phyloP scores from a whole-genome alignment of 2,329 filamentous ascomycete species.

The Coniochaeta hoffmannii region DNA sequence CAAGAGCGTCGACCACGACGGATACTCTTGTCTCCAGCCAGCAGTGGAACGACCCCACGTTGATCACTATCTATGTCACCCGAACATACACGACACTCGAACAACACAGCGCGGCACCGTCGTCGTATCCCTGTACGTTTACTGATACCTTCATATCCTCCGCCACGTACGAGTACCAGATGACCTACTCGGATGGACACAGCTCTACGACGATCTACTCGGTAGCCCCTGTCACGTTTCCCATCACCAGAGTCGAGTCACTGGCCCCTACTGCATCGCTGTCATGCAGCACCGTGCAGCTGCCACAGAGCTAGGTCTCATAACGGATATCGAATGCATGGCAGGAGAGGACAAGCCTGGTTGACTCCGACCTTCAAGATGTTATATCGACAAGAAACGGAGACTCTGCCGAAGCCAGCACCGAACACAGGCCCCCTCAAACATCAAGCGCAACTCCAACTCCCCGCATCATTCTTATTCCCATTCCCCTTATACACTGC shows the following conservation, averaged over 20 bases:
- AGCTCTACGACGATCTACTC: not conserved
- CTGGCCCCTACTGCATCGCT: not conserved
- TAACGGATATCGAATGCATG: too few relatives aligned
- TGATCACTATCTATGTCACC: not conserved
- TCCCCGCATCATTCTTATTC: conserved; percentile 9
- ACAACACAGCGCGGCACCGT: not conserved
- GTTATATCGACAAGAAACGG: not conserved
- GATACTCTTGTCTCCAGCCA: not conserved
- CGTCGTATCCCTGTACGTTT: conserved; percentile 7
- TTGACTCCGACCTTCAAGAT: too few relatives aligned
- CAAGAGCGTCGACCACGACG: not conserved
- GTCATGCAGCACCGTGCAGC: not conserved
- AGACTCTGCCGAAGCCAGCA: not conserved
- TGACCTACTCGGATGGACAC: conserved; percentile 3
- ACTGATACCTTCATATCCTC: conserved; percentile 4
- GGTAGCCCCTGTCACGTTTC: conserved; percentile 3
- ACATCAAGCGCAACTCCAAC: conserved; percentile 11
- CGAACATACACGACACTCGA: not conserved
- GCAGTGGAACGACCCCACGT: not conserved
- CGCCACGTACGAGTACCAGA: conserved; percentile 5
- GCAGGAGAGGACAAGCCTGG: not conserved
- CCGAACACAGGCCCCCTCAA: not conserved
- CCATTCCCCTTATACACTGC: conserved; percentile 12
- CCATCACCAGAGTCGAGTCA: not conserved
- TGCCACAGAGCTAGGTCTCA: not conserved